Base-by-base conservation (phyloP, 2,329 filamentous ascomycete species). In the Corynespora cassiicola region DNA sequence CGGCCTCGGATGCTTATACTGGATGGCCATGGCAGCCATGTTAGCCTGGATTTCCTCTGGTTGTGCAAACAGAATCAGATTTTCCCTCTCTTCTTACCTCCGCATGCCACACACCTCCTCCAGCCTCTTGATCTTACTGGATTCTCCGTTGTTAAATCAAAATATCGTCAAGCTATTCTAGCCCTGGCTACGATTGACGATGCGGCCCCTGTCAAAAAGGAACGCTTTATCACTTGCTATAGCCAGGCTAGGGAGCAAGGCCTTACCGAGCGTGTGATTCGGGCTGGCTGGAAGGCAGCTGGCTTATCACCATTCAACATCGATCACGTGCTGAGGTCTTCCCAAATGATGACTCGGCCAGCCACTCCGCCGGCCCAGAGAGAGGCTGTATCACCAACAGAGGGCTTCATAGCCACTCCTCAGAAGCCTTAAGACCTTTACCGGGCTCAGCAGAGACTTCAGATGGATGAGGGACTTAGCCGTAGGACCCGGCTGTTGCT, bases 161-260 rank as follows among this genome's bases (percentile, higher is more conserved):
- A 15, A 2, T 52, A 50, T 28, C 21, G 38, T 6, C 16, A 29
- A 7, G 5, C 44, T 25, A 52, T 47, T 15, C 11, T 6, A 11
- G 32, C 21, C 11, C 49, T 52, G 17, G 31, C 37, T 5, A 11
- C 29, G 4, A 25, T 52, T 29, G 14, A 42, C 27, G 32, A 52
- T 17, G 42, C 34, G 23, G 42, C 39, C 21, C 33, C 31, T 25
- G 17, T 52, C 20, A 50, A 52, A 23, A 50, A 52, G 25, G 29
- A 52, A 29, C 36, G 32, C 9, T 52, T 52, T 50, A 42, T 52
- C 16, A 33, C 11, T n/a, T 42, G 18, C 19, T 51, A 54, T 27
- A 22, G 44, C 11, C 12, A 31, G 8, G 47, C 44, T 27, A 27
- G 36, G 32, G 34, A 45, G 17, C 18, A 37, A 25, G 46, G 25